Evolutionary conservation across 345 rosid genomes (phyloP).

Genomic region (Laguncularia racemosa): DNA sequence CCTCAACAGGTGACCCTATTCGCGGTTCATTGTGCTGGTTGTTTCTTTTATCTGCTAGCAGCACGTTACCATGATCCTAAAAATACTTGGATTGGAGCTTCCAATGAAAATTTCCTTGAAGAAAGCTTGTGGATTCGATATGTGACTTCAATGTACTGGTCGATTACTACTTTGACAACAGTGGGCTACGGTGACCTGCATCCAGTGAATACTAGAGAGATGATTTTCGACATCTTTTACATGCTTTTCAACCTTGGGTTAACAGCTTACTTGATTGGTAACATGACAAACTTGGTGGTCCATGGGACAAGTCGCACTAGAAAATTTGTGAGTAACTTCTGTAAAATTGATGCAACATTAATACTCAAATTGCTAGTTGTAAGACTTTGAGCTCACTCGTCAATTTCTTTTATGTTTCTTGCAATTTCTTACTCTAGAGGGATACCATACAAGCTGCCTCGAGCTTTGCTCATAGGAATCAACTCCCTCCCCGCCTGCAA

Average conservation of each 20-base stretch:
- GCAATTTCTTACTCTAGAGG: slow-evolving; percentile 32
- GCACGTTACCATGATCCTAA: slow-evolving; percentile 47
- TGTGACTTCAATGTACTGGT: slow-evolving; percentile 92
- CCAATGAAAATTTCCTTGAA: slow-evolving; percentile 35
- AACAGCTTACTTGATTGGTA: slow-evolving; percentile 89
- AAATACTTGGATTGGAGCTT: slow-evolving; percentile 69
- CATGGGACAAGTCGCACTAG: slow-evolving; percentile 94
- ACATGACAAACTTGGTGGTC: slow-evolving; percentile 97
- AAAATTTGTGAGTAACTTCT: slow-evolving; percentile 53
- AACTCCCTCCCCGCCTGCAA: slow-evolving; percentile 52
- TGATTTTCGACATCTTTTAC: slow-evolving; percentile 82
- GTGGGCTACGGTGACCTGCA: slow-evolving; percentile 96
- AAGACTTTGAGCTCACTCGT: neutral
- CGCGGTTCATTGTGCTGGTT: slow-evolving; percentile 83
- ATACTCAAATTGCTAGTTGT: too few species aligned
- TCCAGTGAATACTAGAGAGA: slow-evolving; percentile 77
- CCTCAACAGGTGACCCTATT: slow-evolving; percentile 74
- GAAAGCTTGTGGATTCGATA: slow-evolving; percentile 59
- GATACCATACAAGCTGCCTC: slow-evolving; percentile 79
- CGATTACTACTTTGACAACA: slow-evolving; percentile 88
- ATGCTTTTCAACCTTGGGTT: slow-evolving; percentile 91
- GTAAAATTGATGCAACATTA: neutral
- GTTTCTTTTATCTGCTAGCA: slow-evolving; percentile 86
- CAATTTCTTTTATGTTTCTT: slow-evolving; percentile 1
- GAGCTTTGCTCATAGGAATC: slow-evolving; percentile 64